Evolutionary conservation across 208 protist genomes (phyloP).

Genomic region (Spongospora subterranea): DNA sequence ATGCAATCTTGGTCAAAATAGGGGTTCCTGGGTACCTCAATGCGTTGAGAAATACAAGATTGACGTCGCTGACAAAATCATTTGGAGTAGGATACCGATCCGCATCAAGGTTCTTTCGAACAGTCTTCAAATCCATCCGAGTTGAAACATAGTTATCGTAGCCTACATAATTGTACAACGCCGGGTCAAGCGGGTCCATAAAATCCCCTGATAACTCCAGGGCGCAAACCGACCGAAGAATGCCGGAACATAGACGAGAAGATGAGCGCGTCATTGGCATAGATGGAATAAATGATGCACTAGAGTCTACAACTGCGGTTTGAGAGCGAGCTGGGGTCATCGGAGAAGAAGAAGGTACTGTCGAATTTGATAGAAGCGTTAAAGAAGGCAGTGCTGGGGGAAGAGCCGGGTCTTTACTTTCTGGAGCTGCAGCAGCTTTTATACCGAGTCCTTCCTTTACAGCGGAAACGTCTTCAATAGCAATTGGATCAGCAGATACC

Average conservation of each 20-base stretch:
- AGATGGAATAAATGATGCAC: background rate
- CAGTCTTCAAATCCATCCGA: conserved; percentile 28
- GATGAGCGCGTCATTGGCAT: background rate
- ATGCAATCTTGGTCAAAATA: background rate
- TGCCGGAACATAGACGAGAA: background rate
- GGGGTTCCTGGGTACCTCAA: conserved; percentile 15
- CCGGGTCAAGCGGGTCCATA: conserved; percentile 33
- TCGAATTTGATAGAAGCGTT: background rate
- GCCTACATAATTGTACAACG: conserved; percentile 11
- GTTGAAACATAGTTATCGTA: background rate
- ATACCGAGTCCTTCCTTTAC: no score
- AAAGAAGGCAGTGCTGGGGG: background rate
- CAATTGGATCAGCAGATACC: background rate
- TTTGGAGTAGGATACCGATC: conserved; percentile 18
- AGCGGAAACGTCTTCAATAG: background rate
- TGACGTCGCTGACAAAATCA: background rate
- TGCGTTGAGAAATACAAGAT: background rate
- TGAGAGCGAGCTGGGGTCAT: no score
- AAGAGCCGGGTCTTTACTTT: background rate
- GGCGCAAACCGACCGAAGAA: background rate
- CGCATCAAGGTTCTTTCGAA: background rate
- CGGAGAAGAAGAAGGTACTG: background rate
- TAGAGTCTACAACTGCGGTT: no score
- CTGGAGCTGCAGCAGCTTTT: no score
- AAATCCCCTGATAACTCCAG: conserved; percentile 28